phyloP scores from a whole-genome alignment of 2,329 filamentous ascomycete species.

The Neonectria magnoliae region DNA sequence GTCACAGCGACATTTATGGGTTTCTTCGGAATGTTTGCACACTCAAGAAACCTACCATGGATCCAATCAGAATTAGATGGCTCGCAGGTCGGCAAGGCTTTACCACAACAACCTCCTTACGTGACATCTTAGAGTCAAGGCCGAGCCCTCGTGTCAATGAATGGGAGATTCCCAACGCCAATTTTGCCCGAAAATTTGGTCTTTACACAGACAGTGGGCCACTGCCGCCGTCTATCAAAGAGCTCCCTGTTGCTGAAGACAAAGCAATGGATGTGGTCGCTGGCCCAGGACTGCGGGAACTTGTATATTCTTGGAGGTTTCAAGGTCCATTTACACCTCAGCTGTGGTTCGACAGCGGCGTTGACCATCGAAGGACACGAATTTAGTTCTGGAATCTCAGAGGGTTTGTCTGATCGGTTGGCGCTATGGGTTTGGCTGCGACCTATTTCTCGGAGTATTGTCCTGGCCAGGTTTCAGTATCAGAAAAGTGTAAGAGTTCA shows the following conservation, averaged over 20 bases:
- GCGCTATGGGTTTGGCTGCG: background rate
- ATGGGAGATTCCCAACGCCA: constrained; percentile 54
- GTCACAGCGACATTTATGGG: constrained; percentile 15
- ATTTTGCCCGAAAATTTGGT: constrained; percentile 56
- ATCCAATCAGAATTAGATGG: background rate
- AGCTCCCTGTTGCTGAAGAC: constrained; percentile 55
- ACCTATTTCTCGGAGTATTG: background rate
- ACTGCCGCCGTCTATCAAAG: constrained; percentile 48
- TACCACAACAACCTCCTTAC: constrained; percentile 8
- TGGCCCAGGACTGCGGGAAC: constrained; percentile 41
- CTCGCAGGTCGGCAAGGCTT: background rate
- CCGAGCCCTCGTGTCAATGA: constrained; percentile 41
- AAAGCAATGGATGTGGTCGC: constrained; percentile 51
- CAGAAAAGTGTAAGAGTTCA: background rate
- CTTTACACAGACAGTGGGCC: constrained; percentile 47
- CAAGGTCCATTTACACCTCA: constrained; percentile 57
- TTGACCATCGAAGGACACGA: constrained; percentile 53
- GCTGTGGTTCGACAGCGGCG: constrained; percentile 56
- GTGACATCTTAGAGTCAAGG: constrained; percentile 22
- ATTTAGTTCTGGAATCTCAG: background rate
- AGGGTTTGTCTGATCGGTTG: background rate
- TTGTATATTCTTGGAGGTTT: constrained; percentile 48
- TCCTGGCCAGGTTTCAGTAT: background rate
- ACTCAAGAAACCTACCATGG: constrained; percentile 8
- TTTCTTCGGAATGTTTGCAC: constrained; percentile 23